A percentile compares a stretch with the other conserved stretches of the same genome.
Evolutionary conservation across 495 filamentous ascomycete genomes (phyloP).

Genomic region (Neurospora discreta): DNA sequence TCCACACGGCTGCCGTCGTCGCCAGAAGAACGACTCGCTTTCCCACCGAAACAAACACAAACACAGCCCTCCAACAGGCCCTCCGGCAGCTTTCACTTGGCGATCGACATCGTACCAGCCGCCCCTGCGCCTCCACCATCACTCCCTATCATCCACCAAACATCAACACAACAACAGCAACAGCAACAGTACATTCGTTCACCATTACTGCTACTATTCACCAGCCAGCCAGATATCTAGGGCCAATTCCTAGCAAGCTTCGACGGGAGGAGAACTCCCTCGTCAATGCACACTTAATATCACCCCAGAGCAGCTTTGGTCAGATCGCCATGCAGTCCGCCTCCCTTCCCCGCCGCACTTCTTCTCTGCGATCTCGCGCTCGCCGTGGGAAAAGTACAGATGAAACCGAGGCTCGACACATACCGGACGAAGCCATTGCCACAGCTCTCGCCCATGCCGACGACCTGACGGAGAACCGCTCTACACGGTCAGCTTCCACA

Average conservation of each 20-base stretch:
- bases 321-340: conserved; percentile 13
- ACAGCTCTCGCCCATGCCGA: conserved; percentile 12
- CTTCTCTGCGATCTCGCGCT: conserved; percentile 2
- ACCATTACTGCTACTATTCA: background rate
- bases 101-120: conserved; percentile 10
- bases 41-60: conserved; percentile 1
- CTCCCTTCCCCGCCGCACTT: conserved; percentile 6
- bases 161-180: background rate
- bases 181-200: conserved; percentile 10
- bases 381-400: conserved; percentile 8
- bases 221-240: background rate
- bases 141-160: conserved; percentile 18
- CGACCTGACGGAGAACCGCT: conserved; percentile 31
- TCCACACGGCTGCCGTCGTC: conserved; percentile 23
- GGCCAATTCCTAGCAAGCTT: background rate
- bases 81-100: background rate
- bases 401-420: conserved; percentile 8
- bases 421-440: conserved; percentile 13
- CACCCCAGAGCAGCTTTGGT: conserved; percentile 19
- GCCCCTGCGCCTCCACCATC: conserved; percentile 10
- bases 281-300: conserved; percentile 17
- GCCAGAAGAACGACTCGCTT: conserved; percentile 21
- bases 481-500: conserved; percentile 42
- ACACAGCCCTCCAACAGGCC: background rate
- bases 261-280: background rate